Base-by-base conservation (phyloP, 768 basidiomycete species). In the Xerocomus brunneocitrinus region DNA sequence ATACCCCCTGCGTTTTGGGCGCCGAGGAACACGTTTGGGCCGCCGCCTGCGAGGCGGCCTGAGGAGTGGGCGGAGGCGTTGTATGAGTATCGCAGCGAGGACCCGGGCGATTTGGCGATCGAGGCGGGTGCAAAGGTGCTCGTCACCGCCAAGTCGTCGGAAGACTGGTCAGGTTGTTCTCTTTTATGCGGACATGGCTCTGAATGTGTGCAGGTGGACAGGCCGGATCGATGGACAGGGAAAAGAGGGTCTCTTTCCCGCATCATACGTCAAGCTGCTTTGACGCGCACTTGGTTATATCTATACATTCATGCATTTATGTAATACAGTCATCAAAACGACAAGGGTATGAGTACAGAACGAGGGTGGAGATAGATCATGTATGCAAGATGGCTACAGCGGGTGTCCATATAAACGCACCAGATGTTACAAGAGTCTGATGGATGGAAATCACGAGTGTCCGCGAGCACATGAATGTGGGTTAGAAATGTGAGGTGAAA, bases 41-140 rank as follows among this genome's bases (percentile, higher is more conserved):
- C 85, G 7, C 84, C 85, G 27, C 84, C 83, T 0, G 64, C 70
- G 39, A 71, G 80, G 25, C 71, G 68, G 19, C 1, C 19, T 19
- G 87, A 86, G 4, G 85, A 87, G 56, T 91, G 89, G 89, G 87
- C 81, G 14, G 83, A 90, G 60, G 89, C 75, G 5, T 59, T 89
- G 67, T 91, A 91, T 62, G 88, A 87, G 55, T 91, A 87, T 71
- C 71, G 71, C 40, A 83, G 87, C 47, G 72, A 73, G 60, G 89
- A 89, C 55, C 66, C 83, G 16, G 84, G 77, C 6, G 89, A 91
- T 73, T 71, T 91, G 32, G 65, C 71, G 35, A 72, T 91, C 52
- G 72, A 74, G 40, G 80, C 77, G 47, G 78, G 79, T 10, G 74
- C 82, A 61, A 75, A 77, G 41, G 75, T 91, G n/a, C 67, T 82